These are phyloP conservation scores for Monosiga brevicollis DNA, from an alignment of 78 protist genomes.

Conservation along the genomic window DNA sequence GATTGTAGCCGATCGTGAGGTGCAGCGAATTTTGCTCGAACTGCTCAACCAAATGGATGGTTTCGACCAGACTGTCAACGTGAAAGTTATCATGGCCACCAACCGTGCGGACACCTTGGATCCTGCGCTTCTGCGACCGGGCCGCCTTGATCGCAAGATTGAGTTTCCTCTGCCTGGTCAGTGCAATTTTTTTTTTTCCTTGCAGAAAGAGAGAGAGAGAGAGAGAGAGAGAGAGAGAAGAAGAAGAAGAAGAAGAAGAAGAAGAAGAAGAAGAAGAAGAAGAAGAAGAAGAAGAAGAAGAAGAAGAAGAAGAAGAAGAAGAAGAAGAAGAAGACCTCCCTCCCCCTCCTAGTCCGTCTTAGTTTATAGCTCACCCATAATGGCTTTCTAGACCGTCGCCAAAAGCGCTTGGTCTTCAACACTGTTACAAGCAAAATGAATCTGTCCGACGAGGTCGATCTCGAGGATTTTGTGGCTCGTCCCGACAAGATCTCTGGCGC, in stretches of 20 bases:
- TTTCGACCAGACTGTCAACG: conserved; percentile 94
- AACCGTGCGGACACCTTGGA: conserved; percentile 99
- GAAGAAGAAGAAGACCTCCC: neutral
- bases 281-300: neutral
- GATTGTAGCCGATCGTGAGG: conserved; percentile 91
- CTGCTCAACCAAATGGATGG: conserved; percentile 99
- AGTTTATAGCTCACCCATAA: neutral
- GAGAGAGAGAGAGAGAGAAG: too few species aligned
- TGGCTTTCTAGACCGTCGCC: conserved; percentile 90
- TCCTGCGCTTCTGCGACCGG: conserved; percentile 99
- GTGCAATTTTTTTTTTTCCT: neutral
- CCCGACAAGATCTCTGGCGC: conserved; percentile 95
- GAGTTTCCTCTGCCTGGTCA: conserved; percentile 33
- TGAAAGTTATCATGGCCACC: conserved; percentile 99
- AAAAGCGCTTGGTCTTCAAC: conserved; percentile 90
- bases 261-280: neutral
- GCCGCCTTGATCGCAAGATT: conserved; percentile 90
- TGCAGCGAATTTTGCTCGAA: conserved; percentile 98
- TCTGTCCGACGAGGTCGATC: conserved; percentile 95
- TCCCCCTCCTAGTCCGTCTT: neutral
- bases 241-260: neutral
- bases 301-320: neutral
- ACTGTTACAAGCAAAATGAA: conserved; percentile 95
- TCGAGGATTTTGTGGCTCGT: conserved; percentile 95
- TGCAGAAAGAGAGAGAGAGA: too few species aligned